A percentile compares a stretch with the other conserved stretches of the same genome.
Conservation (phyloP, 1,139 yeast genomes). For the Geotrichum carabidarum region DNA sequence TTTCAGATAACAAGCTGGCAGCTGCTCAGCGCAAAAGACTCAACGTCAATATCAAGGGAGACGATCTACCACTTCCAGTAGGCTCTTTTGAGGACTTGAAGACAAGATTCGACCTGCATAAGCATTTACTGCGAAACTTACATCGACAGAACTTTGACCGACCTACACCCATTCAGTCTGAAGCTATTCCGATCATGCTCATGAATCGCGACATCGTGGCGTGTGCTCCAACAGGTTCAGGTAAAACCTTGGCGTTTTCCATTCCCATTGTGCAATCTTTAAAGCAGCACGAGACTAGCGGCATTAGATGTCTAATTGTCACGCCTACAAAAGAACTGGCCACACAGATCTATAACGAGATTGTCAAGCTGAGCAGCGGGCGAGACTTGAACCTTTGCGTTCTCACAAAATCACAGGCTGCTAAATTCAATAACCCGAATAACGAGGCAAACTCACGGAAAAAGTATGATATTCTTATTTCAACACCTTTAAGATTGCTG, state of each 20-base stretch:
- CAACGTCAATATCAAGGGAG: conserved; percentile 65
- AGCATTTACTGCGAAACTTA: conserved; percentile 58
- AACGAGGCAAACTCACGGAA: conserved; percentile 47
- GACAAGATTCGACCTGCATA: conserved; percentile 60
- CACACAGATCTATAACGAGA: conserved; percentile 71
- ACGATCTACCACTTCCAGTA: conserved; percentile 78
- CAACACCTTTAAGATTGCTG: conserved; percentile 85
- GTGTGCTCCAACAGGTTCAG: conserved; percentile 98
- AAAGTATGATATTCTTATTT: conserved; percentile 73
- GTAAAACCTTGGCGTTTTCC: conserved; percentile 95
- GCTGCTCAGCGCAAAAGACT: conserved; percentile 49
- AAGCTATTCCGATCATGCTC: conserved; percentile 67
- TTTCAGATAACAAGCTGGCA: conserved; percentile 56
- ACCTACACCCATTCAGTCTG: conserved; percentile 92
- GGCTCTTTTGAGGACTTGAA: conserved; percentile 81
- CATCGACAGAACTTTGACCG: conserved; percentile 65
- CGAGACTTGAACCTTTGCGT: conserved; percentile 58
- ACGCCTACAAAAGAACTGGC: conserved; percentile 95
- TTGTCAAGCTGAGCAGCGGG: conserved; percentile 49
- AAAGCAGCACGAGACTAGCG: conserved; percentile 35
- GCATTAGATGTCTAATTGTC: conserved; percentile 70
- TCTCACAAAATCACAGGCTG: conserved; percentile 70
- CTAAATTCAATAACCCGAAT: conserved; percentile 50
- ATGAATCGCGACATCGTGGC: conserved; percentile 77
- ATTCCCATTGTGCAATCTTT: conserved; percentile 67